Base-by-base conservation (phyloP, 352 stramenopile genomes). In the Pseudoperonospora humuli region DNA sequence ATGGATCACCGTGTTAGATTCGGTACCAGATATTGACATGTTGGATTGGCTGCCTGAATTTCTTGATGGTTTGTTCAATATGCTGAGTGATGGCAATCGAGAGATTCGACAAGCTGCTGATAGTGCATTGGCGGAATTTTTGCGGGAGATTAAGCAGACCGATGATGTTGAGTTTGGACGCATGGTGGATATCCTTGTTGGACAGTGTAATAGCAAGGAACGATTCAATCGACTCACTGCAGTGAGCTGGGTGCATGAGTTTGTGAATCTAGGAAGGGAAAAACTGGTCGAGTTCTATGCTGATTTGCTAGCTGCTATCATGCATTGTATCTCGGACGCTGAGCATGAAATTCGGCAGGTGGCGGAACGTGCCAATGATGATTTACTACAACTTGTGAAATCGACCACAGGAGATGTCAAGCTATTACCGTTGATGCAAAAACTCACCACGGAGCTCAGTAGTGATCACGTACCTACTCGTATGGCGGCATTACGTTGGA, bases 1-100 rank as follows among this genome's bases (percentile, higher is more conserved):
- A 5, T 99, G 96, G 96, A 99, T 99, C 55, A 98, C 94, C 0
- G 86, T 99, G 6, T 76, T 99, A 34, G 96, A 99, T 71, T 96
- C 84, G 4, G 95, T 99, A 13, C 96, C 97, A 1, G 95, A 99
- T 51, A 98, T 99, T 48, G 94, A 97, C 58, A 99, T 99, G 95
- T 79, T 99, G 41, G 96, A 99, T 66, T 98, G 96, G 74, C 60
- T 94, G 31, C 81, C 81, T 2, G 96, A 99, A 44, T 99, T 99
- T 68, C 62, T 99, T 8, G 96, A 99, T 54, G 96, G 97, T 0
- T 67, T 99, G 14, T 99, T 99, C 51, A 98, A 99, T 62, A 99
- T 99, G 97, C 69, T 99, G 1, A 97, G 92, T 52, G 96, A 99
- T 65, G 93, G 86, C 3, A 99, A 99, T 66, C 70, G 93, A 17